Base-by-base conservation (phyloP, 306 rosid species). In the Oxytropis ochrocephala region DNA sequence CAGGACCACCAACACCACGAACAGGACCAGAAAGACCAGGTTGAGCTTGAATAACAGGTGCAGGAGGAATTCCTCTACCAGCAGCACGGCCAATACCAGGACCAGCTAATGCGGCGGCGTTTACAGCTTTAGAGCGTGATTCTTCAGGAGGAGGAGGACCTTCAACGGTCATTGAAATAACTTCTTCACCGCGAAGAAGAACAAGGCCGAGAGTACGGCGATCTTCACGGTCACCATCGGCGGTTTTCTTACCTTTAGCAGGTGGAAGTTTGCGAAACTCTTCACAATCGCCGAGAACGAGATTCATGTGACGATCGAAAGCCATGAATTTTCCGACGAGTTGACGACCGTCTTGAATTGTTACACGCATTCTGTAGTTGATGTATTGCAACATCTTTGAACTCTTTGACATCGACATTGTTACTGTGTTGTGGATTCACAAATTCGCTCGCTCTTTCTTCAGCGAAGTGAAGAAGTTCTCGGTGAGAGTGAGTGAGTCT, bases 361-460 rank as follows among this genome's bases (percentile, higher is more conserved):
- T 95, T 11, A 95, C 96, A 4, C 99, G 77, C 97, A 95, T 91
- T 0, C 99, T 81, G 80, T 95, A 95, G 71, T 95, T 95, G 56
- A 91, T 87, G 82, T 84, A 95, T 52, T 95, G 99, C 12, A 95
- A 95, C 99, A 95, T 95, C 88, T 95, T 95, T 8, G 99, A 91
- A 81, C 98, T 90, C 91, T 93, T 93, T 7, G 98, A 90, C 98
- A 93, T 88, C 91, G 98, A 93, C 98, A 93, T 93, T 82, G 77
- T 89, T 39, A 5, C 50, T 33, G 0, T 4, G 44, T 16, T 58
- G 13, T 32, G 41, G 16, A 39, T 10, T 16, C 13, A 24, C 29
- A 24, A 24, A 24, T 24, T 24, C 29, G 1, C 29, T n/a, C n/a
- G n/a, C 3, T 24, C 3, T 24, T 24, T 24, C 29, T 24, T 24